Evolutionary conservation across 2,329 filamentous ascomycete genomes (phyloP).

Genomic region (Pyrenophora graminea): DNA sequence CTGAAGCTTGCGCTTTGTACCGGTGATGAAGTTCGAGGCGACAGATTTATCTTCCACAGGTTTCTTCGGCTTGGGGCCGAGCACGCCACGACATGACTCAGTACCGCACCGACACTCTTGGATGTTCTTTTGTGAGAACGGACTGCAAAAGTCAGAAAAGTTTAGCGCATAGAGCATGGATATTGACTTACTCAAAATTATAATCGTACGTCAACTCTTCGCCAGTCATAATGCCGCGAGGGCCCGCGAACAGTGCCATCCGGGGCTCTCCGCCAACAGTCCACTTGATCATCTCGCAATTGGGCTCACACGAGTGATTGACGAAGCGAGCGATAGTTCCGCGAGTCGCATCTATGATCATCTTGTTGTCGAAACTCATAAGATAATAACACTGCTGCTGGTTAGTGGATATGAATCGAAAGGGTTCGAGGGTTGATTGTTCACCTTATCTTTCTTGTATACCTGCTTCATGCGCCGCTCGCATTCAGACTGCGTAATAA

Average conservation of each 20-base stretch:
- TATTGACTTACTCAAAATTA: constrained; percentile 65
- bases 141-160: constrained; percentile 27
- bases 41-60: constrained; percentile 43
- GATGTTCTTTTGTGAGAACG: constrained; percentile 62
- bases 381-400: constrained; percentile 83
- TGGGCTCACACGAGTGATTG: constrained; percentile 95
- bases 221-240: constrained; percentile 86
- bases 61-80: constrained; percentile 61
- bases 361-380: constrained; percentile 98
- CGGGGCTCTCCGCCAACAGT: constrained; percentile 90
- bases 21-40: constrained; percentile 33
- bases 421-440: constrained; percentile 27
- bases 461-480: constrained; percentile 89
- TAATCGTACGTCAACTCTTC: constrained; percentile 96
- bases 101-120: constrained; percentile 68
- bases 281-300: constrained; percentile 98
- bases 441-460: constrained; percentile 91
- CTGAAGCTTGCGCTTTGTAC: constrained; percentile 44
- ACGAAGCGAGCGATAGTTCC: constrained; percentile 97
- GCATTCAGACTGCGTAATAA: constrained; percentile 93
- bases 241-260: constrained; percentile 95
- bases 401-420: constrained; percentile 20
- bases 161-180: background rate
- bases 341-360: constrained; percentile 96
- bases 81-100: constrained; percentile 63